These are phyloP conservation scores for Pyrenophora teres DNA, from an alignment of 2,329 filamentous ascomycete genomes.

Conservation along the genomic window DNA sequence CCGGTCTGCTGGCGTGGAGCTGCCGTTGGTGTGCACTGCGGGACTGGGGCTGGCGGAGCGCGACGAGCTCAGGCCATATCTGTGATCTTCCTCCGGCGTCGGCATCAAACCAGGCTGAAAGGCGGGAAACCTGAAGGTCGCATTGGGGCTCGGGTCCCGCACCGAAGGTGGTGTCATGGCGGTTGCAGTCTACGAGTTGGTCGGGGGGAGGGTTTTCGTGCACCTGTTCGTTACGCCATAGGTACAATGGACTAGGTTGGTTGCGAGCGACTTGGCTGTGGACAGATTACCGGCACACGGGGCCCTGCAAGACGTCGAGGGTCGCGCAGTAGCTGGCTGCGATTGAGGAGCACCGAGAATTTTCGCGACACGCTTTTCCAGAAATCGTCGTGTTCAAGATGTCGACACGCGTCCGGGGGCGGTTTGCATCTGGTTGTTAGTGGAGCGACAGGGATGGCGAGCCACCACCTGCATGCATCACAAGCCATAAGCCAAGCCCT, in stretches of 20 bases:
- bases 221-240: conserved; percentile 39
- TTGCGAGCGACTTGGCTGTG: neutral
- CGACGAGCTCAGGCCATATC: conserved; percentile 39
- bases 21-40: conserved; percentile 29
- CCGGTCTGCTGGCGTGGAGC: conserved; percentile 53
- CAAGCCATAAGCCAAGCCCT: conserved; percentile 23
- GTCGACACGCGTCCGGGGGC: conserved; percentile 31
- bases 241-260: conserved; percentile 13
- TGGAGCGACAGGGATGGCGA: conserved; percentile 18
- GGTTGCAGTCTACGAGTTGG: conserved; percentile 18
- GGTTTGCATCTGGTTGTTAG: conserved; percentile 24
- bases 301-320: neutral
- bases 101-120: conserved; percentile 51
- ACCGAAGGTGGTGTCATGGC: conserved; percentile 39
- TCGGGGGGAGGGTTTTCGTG: conserved; percentile 15
- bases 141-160: conserved; percentile 36
- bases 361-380: conserved; percentile 8
- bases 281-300: neutral
- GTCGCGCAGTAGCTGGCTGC: conserved; percentile 3
- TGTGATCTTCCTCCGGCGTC: conserved; percentile 44
- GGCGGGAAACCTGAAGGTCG: conserved; percentile 53
- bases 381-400: conserved; percentile 20
- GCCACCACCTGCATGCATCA: conserved; percentile 8
- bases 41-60: conserved; percentile 39
- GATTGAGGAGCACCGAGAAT: conserved; percentile 1